Percentiles rank a stretch among this genome's conserved stretches.
Conservation (phyloP, 140 eudicot species). For the Ambrosia hybrid region DNA sequence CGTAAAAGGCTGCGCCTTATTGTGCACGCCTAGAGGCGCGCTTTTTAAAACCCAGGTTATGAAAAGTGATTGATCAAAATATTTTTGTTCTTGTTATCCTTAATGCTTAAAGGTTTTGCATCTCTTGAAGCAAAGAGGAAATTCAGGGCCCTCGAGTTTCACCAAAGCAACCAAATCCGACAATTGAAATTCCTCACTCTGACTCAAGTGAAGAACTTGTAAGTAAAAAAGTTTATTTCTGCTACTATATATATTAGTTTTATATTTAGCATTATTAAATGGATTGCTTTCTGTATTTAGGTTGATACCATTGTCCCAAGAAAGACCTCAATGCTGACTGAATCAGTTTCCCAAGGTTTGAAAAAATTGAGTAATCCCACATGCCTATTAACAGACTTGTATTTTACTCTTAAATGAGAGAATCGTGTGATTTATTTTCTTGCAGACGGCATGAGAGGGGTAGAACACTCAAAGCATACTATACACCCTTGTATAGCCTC, state of each 20-base stretch:
- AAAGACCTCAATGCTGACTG: constrained; percentile 27
- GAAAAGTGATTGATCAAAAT: constrained; percentile 2
- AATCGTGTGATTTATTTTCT: constrained; percentile 17
- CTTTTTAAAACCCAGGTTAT: neutral
- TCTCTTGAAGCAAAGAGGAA: constrained; percentile 90
- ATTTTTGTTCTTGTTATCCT: constrained; percentile 28
- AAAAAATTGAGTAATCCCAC: constrained; percentile 9
- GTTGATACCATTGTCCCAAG: constrained; percentile 27
- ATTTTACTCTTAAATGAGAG: neutral
- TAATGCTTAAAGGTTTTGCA: constrained; percentile 75
- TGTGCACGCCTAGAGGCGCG: too few relatives aligned
- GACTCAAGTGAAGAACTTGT: constrained; percentile 20
- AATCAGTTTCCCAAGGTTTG: constrained; percentile 47
- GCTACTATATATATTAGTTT: constrained; percentile 2
- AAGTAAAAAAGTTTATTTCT: constrained; percentile 35
- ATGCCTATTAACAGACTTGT: constrained; percentile 2
- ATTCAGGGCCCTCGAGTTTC: constrained; percentile 67
- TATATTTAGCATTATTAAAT: constrained; percentile 4
- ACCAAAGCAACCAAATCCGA: constrained; percentile 45
- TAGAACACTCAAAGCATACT: constrained; percentile 37
- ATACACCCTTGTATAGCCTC: constrained; percentile 59
- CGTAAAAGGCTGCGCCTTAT: too few relatives aligned
- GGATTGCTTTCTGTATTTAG: constrained; percentile 34
- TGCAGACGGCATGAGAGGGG: constrained; percentile 32
- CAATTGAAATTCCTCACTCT: constrained; percentile 19